These are phyloP conservation scores for Hanseniaspora valbyensis DNA, from an alignment of 805 yeast species.

Conservation along the genomic window DNA sequence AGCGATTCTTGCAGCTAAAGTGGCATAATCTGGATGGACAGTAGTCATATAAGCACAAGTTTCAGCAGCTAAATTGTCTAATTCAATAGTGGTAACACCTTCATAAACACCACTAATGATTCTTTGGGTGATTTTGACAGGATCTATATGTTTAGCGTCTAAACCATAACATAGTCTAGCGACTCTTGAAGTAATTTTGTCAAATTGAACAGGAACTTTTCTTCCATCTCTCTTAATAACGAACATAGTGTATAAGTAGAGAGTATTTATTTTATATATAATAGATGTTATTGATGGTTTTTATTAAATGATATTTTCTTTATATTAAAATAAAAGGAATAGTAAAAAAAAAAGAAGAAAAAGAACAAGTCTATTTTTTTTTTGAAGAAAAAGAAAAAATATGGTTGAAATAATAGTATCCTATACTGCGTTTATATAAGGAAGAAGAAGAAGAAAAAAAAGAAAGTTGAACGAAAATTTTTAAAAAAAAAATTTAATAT, in stretches of 20 bases:
- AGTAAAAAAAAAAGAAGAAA: neutral
- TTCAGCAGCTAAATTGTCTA: slow-evolving; percentile 81
- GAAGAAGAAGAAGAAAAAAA: too few species aligned
- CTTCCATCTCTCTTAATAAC: slow-evolving; percentile 90
- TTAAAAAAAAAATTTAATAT: too few species aligned
- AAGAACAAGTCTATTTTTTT: neutral
- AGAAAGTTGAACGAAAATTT: too few species aligned
- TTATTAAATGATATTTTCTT: too few species aligned
- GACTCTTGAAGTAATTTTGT: slow-evolving; percentile 90
- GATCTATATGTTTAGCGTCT: slow-evolving; percentile 83
- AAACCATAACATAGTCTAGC: slow-evolving; percentile 90
- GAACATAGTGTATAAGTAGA: too few species aligned
- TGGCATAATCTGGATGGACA: slow-evolving; percentile 94
- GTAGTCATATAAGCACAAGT: slow-evolving; percentile 97
- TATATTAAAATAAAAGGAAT: too few species aligned
- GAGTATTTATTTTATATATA: neutral
- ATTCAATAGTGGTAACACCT: slow-evolving; percentile 89
- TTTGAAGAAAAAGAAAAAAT: neutral
- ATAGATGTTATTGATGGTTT: neutral
- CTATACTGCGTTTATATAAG: too few species aligned
- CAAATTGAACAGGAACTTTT: slow-evolving; percentile 88
- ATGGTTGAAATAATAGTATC: too few species aligned
- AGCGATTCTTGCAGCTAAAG: slow-evolving; percentile 90
- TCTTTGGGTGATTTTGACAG: slow-evolving; percentile 90
- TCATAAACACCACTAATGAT: slow-evolving; percentile 93